Base-by-base conservation (phyloP, 2,329 filamentous ascomycete species). In the Helotiales sp. region DNA sequence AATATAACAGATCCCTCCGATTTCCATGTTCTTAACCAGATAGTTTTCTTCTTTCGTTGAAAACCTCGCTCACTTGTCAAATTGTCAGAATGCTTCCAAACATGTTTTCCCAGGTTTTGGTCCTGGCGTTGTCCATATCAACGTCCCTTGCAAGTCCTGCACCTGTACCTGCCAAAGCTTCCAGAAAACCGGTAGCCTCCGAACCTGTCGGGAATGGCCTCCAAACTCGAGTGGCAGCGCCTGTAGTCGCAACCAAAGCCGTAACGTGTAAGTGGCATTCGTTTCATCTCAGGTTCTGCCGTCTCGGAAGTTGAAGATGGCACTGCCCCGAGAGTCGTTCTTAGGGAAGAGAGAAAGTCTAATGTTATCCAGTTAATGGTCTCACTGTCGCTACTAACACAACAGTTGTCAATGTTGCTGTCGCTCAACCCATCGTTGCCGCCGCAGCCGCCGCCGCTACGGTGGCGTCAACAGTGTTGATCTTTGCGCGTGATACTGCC, bases 401-500 rank as follows among this genome's bases (percentile, higher is more conserved):
- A 6, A 61, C 62, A 48, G 57, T 50, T 17, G 24, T 24, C 30
- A n/a, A 24, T 27, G 47, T 29, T 9, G 19, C 24, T 29, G 3
- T 17, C 10, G 13, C 49, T 5, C 29, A 19, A 10, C 52, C 53
- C 15, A n/a, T n/a, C n/a, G n/a, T n/a, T n/a, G n/a, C n/a, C n/a
- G n/a, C n/a, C n/a, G 53, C 54, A 30, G 46, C 40, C 31, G n/a
- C 46, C n/a, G 57, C 44, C 3, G 57, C 54, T n/a, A 63, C 55
- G n/a, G 60, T 64, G 13, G 48, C 52, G n/a, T 78, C 59, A 71
- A 84, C 80, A 31, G 77, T 86, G 54, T 73, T 86, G 36, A 73
- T 86, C 46, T 75, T 87, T 63, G 82, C 81, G 42, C 75, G 76
- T 60, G 81, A 85, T 66, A 62, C 75, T 33, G 70, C 73, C 27